These are phyloP conservation scores for Neurospora africana DNA, from an alignment of 495 filamentous ascomycete genomes.

Conservation along the genomic window DNA sequence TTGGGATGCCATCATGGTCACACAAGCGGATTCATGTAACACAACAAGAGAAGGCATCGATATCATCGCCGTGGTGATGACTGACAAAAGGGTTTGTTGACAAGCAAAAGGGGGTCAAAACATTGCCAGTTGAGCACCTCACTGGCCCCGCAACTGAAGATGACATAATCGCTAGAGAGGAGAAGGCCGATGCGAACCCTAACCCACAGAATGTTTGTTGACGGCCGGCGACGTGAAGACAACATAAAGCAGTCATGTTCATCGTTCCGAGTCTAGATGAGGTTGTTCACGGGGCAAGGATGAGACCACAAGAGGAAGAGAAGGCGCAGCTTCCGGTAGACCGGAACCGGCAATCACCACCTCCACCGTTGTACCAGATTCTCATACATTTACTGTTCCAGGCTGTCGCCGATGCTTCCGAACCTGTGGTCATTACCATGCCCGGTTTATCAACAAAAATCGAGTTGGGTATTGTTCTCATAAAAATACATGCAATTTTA, in stretches of 20 bases:
- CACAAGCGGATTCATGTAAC: not conserved
- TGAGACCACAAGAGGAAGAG: not conserved
- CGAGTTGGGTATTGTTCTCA: not conserved
- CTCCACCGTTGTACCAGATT: not conserved
- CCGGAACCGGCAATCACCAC: not conserved
- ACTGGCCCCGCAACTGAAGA: not conserved
- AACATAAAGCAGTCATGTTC: not conserved
- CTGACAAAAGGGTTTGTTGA: not conserved
- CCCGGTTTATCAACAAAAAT: too few relatives aligned
- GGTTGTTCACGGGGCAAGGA: not conserved
- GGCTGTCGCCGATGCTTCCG: not conserved
- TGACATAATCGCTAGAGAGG: not conserved
- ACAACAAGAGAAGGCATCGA: not conserved
- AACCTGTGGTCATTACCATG: not conserved
- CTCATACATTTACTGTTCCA: not conserved
- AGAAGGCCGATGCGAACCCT: not conserved
- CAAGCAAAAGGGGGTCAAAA: not conserved
- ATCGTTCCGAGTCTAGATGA: not conserved
- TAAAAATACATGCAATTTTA: not conserved
- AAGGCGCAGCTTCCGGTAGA: not conserved
- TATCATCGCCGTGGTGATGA: not conserved
- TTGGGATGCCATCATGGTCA: not conserved
- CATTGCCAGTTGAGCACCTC: not conserved
- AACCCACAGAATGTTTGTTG: not conserved
- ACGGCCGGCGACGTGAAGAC: not conserved